Evolutionary conservation across 768 basidiomycete species (phyloP), one percentile per base, ranked within the genome.

Genomic region (Cystobasidium onofrii): DNA sequence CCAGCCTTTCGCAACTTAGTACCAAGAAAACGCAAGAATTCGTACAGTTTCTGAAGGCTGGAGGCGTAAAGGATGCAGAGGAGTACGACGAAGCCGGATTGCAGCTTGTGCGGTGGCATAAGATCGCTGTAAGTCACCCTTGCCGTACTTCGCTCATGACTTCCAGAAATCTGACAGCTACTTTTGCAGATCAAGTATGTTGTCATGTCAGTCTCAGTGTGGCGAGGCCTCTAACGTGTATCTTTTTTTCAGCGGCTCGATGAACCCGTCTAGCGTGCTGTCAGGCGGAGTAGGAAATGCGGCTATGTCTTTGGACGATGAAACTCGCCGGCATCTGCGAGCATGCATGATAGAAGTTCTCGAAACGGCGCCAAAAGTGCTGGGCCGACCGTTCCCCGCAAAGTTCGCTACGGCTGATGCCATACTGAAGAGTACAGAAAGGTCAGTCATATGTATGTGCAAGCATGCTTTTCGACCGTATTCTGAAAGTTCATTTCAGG

Each of bases 81-180:
- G 70, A 52, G 39, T 77, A 80, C 54, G 76, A 76, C 20, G 78
- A 80, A 64, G 63, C 66, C 50, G 77, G 74, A 20, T 44, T 80
- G 27, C 80, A 80, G 73, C 71, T 79, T 29, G 77, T 80, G 17
- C 75, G 80, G 7, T 80, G 80, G 80, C 80, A 80, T 75, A 80
- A 80, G 74, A 77, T 80, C 18, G 80, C 78, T 57, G 73, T 63
- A 17, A 43, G 64, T 46, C 20, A 13, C 52, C 52, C 31, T 25
- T 13, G 23, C 63, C 4, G 33, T 64, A 27, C 63, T 6, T 7
- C 6, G 13, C 15, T 15, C 39, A 39, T 39, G 39, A 23, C 29
- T 33, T 3, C n/a, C n/a, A 39, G 4, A 61, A 61, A 27, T 6
- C 57, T 61, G 57, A 31, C 29, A 23, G 23, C 13, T 39, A n/a